Conservation (phyloP, 1,284 basidiomycete genomes). For the Cutaneotrichosporon cutaneum region DNA sequence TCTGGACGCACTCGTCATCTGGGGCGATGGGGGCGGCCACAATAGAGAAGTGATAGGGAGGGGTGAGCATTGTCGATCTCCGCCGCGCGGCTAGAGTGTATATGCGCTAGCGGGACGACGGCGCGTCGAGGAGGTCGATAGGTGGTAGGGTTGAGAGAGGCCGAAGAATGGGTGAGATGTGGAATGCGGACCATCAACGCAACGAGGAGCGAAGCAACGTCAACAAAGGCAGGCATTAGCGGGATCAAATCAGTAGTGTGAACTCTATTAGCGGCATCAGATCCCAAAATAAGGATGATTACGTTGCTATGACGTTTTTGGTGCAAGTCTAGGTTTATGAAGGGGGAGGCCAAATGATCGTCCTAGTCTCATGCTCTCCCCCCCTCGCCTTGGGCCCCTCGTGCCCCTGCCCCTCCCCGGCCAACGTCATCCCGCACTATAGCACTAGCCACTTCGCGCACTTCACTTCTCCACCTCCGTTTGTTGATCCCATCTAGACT, state of each 20-base stretch:
- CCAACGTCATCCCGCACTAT: too few species aligned
- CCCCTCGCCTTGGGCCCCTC: too few species aligned
- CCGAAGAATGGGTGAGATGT: neutral
- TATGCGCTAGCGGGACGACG: neutral
- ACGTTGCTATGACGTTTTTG: neutral
- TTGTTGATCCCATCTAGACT: too few species aligned
- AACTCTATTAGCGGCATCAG: neutral
- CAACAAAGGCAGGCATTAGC: neutral
- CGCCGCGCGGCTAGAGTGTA: neutral
- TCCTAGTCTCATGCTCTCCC: neutral
- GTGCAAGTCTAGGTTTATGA: too few species aligned
- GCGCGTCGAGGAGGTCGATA: too few species aligned
- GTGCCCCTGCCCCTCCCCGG: too few species aligned
- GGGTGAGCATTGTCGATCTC: slow-evolving; percentile 27
- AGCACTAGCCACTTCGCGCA: too few species aligned
- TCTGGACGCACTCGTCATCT: slow-evolving; percentile 19
- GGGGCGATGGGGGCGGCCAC: slow-evolving; percentile 24
- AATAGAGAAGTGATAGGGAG: slow-evolving; percentile 36
- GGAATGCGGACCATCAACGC: neutral
- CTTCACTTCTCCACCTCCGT: too few species aligned
- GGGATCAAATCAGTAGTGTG: too few species aligned
- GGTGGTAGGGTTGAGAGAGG: neutral
- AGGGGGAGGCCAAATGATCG: neutral
- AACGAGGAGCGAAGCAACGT: too few species aligned
- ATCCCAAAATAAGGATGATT: neutral